Percentiles rank a stretch among this genome's conserved stretches.
Evolutionary conservation across 2,329 filamentous ascomycete genomes (phyloP).

Genomic region (Pseudopithomyces maydicus): DNA sequence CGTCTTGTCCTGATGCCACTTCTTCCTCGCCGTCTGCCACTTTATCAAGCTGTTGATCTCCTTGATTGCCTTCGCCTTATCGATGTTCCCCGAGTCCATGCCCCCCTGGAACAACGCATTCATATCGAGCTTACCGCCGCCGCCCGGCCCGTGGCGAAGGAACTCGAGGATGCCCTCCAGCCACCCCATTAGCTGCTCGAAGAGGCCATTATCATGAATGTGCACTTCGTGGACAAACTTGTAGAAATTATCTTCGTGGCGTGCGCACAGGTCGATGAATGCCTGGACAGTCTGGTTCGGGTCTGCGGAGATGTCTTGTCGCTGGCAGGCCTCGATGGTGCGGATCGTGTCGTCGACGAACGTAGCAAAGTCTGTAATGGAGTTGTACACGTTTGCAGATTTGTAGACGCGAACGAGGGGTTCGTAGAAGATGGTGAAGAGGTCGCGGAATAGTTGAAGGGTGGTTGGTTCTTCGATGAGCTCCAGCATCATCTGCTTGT

Average conservation of each 20-base stretch:
- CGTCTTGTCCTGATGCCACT: constrained; percentile 98
- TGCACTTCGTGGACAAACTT: constrained; percentile 99
- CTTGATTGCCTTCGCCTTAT: constrained; percentile 71
- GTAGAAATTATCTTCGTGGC: constrained; percentile 97
- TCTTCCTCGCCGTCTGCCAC: constrained; percentile 95
- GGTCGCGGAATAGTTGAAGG: constrained; percentile 89
- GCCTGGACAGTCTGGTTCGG: constrained; percentile 98
- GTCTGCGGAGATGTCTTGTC: constrained; percentile 86
- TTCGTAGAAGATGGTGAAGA: constrained; percentile 99
- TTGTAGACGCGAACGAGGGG: constrained; percentile 97
- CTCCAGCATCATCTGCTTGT: constrained; percentile 96
- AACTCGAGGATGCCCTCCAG: constrained; percentile 95
- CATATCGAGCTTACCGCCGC: constrained; percentile 86
- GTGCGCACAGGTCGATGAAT: constrained; percentile 94
- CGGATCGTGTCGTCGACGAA: constrained; percentile 93
- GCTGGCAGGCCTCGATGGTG: constrained; percentile 71
- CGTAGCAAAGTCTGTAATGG: constrained; percentile 91
- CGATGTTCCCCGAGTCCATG: constrained; percentile 67
- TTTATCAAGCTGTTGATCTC: constrained; percentile 87
- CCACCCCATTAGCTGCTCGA: constrained; percentile 96
- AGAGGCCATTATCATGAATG: constrained; percentile 93
- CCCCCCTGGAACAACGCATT: constrained; percentile 90
- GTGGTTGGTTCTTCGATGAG: constrained; percentile 98
- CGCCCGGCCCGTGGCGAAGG: constrained; percentile 77
- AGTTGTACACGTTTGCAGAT: constrained; percentile 96